phyloP scores from a whole-genome alignment of 306 rosid species.

The Prunus armeniaca region DNA sequence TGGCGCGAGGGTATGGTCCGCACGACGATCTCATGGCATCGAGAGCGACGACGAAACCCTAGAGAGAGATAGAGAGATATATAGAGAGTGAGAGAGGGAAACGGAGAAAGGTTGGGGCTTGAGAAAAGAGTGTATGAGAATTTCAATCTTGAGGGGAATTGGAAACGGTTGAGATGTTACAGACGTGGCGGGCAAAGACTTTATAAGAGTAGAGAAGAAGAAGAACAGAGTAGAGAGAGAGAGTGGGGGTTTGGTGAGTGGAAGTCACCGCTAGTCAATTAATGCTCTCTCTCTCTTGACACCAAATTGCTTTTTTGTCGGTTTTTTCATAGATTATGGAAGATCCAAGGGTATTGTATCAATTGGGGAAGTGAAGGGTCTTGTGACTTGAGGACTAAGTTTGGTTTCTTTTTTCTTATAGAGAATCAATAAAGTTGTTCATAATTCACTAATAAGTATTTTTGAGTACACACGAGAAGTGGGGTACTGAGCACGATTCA shows the following conservation, averaged over 20 bases:
- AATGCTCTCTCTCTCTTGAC: not conserved
- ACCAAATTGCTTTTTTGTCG: not conserved
- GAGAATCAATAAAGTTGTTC: not conserved
- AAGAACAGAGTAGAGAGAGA: too few species aligned
- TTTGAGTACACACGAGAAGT: not conserved
- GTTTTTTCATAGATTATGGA: not conserved
- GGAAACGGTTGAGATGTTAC: not conserved
- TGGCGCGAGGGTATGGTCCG: not conserved
- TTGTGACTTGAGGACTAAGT: not conserved
- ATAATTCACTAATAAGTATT: not conserved
- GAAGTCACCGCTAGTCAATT: not conserved
- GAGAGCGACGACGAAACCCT: constrained; percentile 29
- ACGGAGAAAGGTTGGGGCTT: not conserved
- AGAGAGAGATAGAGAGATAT: not conserved
- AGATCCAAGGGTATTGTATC: too few species aligned
- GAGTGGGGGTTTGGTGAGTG: not conserved
- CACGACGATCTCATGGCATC: constrained; percentile 40
- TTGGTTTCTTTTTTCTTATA: not conserved
- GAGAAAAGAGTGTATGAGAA: not conserved
- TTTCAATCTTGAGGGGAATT: not conserved
- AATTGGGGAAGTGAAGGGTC: not conserved
- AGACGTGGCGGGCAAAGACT: not conserved
- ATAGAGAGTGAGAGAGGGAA: not conserved
- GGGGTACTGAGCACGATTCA: not conserved
- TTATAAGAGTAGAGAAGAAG: not conserved